Evolutionary conservation across 2,329 filamentous ascomycete species (phyloP).

Genomic region (Ampelomyces quisqualis): DNA sequence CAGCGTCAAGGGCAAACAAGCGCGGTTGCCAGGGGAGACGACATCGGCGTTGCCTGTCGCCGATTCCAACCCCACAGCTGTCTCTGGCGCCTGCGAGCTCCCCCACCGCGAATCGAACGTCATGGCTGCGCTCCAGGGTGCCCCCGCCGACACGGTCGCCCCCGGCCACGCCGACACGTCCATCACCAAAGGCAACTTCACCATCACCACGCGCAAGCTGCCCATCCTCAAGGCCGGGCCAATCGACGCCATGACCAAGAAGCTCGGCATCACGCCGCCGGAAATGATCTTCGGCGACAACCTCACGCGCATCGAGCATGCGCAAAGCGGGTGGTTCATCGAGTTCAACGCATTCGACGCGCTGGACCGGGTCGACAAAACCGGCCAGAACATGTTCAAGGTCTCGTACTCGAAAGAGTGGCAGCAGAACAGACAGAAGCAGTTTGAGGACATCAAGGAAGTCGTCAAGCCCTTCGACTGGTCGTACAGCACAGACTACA

Average conservation of each 20-base stretch:
- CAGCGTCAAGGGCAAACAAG: constrained; percentile 19
- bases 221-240: constrained; percentile 91
- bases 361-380: constrained; percentile 91
- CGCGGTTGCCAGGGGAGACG: constrained; percentile 15
- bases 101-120: constrained; percentile 5
- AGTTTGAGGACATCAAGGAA: constrained; percentile 83
- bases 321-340: constrained; percentile 71
- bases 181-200: constrained; percentile 58
- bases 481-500: constrained; percentile 91
- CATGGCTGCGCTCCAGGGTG: constrained; percentile 36
- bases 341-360: constrained; percentile 84
- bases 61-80: constrained; percentile 1
- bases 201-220: constrained; percentile 79
- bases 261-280: constrained; percentile 81
- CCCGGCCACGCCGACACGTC: constrained; percentile 39
- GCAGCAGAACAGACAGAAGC: constrained; percentile 72
- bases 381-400: constrained; percentile 83
- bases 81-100: background rate
- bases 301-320: constrained; percentile 71
- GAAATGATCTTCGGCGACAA: constrained; percentile 99
- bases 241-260: constrained; percentile 79
- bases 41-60: constrained; percentile 8
- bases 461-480: constrained; percentile 97
- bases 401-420: constrained; percentile 91
- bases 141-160: constrained; percentile 36